Percentiles rank a stretch among this genome's conserved stretches.
phyloP scores from a whole-genome alignment of 2,329 filamentous ascomycete species.

The Atkinsonella hypoxylon region DNA sequence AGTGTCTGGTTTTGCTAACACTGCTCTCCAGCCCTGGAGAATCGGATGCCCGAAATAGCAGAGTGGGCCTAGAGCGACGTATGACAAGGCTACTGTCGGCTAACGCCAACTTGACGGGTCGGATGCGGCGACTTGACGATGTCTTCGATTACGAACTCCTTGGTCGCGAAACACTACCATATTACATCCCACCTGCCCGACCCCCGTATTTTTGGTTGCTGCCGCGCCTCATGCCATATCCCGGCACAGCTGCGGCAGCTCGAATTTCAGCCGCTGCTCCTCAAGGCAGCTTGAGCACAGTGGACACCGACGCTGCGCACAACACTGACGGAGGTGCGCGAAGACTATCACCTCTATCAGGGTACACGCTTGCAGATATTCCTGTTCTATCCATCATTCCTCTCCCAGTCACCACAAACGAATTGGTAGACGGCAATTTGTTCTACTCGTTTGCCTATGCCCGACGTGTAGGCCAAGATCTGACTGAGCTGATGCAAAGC shows the following conservation, averaged over 20 bases:
- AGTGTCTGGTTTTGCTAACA: not conserved
- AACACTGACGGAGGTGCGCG: constrained; percentile 7
- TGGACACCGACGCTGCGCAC: not conserved
- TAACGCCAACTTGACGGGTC: constrained; percentile 20
- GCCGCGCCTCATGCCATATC: constrained; percentile 7
- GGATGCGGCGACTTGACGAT: constrained; percentile 18
- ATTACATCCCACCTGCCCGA: constrained; percentile 7
- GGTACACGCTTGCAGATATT: constrained; percentile 20
- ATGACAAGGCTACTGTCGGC: constrained; percentile 22
- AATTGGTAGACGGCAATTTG: constrained; percentile 20
- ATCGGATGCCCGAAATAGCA: constrained; percentile 23
- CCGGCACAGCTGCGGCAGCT: constrained; percentile 1
- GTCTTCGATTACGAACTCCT: constrained; percentile 8
- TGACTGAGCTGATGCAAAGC: constrained; percentile 14
- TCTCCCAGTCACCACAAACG: constrained; percentile 18
- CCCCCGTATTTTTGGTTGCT: constrained; percentile 5
- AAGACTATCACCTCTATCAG: constrained; percentile 16
- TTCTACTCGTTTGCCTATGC: constrained; percentile 21
- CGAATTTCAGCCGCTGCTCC: not conserved
- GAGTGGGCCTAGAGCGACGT: constrained; percentile 21
- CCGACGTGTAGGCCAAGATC: constrained; percentile 17
- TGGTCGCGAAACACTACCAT: constrained; percentile 7
- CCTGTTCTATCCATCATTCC: constrained; percentile 20
- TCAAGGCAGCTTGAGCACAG: not conserved
- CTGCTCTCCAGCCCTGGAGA: constrained; percentile 18